Evolutionary conservation across 176 grass and related monocot genomes (phyloP).

Genomic region (Rhynchospora breviuscula): DNA sequence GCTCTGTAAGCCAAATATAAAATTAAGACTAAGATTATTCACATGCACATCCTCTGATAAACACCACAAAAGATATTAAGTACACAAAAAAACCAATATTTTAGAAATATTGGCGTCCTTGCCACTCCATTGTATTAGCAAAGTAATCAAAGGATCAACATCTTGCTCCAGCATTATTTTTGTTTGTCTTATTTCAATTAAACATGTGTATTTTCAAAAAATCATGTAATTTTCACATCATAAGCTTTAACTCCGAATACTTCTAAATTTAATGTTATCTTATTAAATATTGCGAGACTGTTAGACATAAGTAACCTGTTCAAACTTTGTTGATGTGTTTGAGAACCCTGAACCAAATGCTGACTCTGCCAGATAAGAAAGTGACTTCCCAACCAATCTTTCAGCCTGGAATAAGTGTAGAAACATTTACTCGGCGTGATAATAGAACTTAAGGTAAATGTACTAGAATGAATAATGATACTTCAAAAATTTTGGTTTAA

Average conservation of each 20-base stretch:
- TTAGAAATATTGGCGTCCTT: background rate
- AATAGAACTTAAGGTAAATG: background rate
- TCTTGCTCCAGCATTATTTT: background rate
- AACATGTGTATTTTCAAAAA: background rate
- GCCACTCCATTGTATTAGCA: background rate
- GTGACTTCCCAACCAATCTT: conserved; percentile 37
- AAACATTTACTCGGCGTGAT: background rate
- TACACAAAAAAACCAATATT: background rate
- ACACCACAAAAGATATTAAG: background rate
- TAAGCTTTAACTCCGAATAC: background rate
- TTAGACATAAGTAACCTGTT: conserved; percentile 36
- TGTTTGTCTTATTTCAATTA: background rate
- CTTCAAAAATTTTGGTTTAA: background rate
- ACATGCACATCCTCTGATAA: too few species aligned
- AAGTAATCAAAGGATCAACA: background rate
- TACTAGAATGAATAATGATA: background rate
- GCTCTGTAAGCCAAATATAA: background rate
- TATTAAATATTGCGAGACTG: background rate
- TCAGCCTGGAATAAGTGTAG: conserved; percentile 27
- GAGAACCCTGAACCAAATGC: conserved; percentile 8
- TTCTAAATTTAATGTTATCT: background rate
- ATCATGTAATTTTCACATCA: background rate
- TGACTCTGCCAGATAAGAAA: conserved; percentile 30
- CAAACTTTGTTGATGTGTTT: conserved; percentile 25
- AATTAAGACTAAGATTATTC: background rate